Conservation (phyloP, 2,329 filamentous ascomycete species). For the Curvularia sp. region DNA sequence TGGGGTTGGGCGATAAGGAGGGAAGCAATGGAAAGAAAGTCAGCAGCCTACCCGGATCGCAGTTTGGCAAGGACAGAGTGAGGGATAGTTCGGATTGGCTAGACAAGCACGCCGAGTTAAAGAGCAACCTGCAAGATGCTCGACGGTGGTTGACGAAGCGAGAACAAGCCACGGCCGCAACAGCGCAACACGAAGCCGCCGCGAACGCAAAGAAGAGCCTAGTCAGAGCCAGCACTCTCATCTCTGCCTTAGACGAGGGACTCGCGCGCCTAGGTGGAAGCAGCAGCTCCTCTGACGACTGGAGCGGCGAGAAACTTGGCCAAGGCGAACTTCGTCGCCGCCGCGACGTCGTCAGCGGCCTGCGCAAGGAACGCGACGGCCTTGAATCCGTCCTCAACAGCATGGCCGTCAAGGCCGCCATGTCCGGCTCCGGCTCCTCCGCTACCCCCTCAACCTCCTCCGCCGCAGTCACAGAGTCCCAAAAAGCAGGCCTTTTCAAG, state of each 20-base stretch:
- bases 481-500: slow-evolving; percentile 49
- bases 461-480: slow-evolving; percentile 43
- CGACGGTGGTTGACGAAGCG: slow-evolving; percentile 70
- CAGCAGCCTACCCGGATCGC: slow-evolving; percentile 40
- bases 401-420: slow-evolving; percentile 60
- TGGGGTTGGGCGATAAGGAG: slow-evolving; percentile 62
- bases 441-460: slow-evolving; percentile 41
- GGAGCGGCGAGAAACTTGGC: slow-evolving; percentile 62
- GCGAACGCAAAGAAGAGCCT: slow-evolving; percentile 77
- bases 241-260: slow-evolving; percentile 70
- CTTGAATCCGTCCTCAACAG: slow-evolving; percentile 75
- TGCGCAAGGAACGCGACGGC: slow-evolving; percentile 76
- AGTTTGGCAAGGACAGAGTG: slow-evolving; percentile 54
- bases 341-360: slow-evolving; percentile 72
- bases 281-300: slow-evolving; percentile 48
- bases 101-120: slow-evolving; percentile 77
- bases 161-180: slow-evolving; percentile 66
- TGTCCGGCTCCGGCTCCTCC: slow-evolving; percentile 50
- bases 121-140: slow-evolving; percentile 72
- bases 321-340: slow-evolving; percentile 77
- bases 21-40: slow-evolving; percentile 28
- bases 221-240: slow-evolving; percentile 69
- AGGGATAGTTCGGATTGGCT: slow-evolving; percentile 68
- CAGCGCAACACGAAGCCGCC: slow-evolving; percentile 71
- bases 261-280: slow-evolving; percentile 53